A percentile compares a stretch with the other conserved stretches of the same genome.
Evolutionary conservation across 2,329 filamentous ascomycete genomes (phyloP).

Genomic region (Apiospora arundinis): DNA sequence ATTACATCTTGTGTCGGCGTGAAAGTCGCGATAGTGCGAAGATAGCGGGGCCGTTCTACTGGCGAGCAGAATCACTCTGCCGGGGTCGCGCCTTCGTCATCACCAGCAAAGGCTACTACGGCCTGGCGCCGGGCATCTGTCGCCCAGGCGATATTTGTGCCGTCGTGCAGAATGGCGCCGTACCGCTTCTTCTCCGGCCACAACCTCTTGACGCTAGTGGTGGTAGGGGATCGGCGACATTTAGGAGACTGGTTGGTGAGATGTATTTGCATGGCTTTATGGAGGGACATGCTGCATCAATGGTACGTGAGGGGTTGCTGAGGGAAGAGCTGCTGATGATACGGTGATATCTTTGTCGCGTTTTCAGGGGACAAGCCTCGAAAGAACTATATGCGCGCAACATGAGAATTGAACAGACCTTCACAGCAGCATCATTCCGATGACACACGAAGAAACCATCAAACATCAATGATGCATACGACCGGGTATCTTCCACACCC

Average conservation of each 20-base stretch:
- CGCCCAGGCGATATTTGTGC: background rate
- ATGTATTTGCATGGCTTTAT: slow-evolving; percentile 2
- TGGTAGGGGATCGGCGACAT: background rate
- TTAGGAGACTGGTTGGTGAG: background rate
- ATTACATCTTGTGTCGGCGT: background rate
- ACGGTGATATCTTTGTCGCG: background rate
- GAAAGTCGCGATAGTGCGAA: background rate
- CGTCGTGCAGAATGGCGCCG: background rate
- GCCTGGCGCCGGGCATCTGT: background rate
- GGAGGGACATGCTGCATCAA: background rate
- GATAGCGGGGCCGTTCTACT: background rate
- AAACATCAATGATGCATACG: background rate
- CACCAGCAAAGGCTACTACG: slow-evolving; percentile 1
- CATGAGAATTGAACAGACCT: background rate
- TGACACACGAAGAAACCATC: background rate
- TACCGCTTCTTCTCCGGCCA: background rate
- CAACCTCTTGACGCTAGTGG: background rate
- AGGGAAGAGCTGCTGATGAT: background rate
- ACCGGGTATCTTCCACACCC: background rate
- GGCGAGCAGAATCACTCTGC: background rate
- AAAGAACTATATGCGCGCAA: background rate
- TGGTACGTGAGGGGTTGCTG: background rate
- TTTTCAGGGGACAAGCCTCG: background rate
- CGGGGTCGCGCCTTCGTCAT: slow-evolving; percentile 1
- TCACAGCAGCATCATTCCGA: background rate